These are phyloP conservation scores for Apiotrichum gracile DNA, from an alignment of 1,284 basidiomycete genomes.

Conservation along the genomic window DNA sequence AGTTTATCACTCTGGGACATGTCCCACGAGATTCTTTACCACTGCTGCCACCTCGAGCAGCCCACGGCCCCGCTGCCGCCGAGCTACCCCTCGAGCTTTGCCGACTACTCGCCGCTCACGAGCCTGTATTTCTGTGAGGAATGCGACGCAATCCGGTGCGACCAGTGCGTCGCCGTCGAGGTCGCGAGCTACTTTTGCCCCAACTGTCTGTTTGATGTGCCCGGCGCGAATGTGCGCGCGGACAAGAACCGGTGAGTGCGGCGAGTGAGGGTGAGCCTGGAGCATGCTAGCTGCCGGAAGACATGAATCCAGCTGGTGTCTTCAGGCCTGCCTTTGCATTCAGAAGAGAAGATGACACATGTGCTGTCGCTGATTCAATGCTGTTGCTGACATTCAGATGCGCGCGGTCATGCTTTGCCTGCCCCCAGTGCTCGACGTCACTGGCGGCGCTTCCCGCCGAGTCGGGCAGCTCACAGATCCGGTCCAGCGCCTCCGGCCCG, in stretches of 20 bases:
- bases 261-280: neutral
- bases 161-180: conserved; percentile 84
- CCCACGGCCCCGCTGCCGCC: conserved; percentile 53
- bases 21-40: conserved; percentile 29
- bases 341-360: no score
- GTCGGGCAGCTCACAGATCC: conserved; percentile 28
- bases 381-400: conserved; percentile 58
- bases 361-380: neutral
- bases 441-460: conserved; percentile 82
- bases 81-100: conserved; percentile 65
- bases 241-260: conserved; percentile 78
- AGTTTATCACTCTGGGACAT: neutral
- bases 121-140: conserved; percentile 96
- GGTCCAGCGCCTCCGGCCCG: conserved; percentile 47
- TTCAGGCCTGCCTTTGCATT: no score
- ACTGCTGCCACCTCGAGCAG: conserved; percentile 45
- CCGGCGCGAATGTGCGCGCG: conserved; percentile 86
- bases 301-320: no score
- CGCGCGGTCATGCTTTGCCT: conserved; percentile 93
- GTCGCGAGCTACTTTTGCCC: conserved; percentile 96
- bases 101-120: conserved; percentile 75
- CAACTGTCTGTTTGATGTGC: conserved; percentile 98
- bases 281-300: no score
- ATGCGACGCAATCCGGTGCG: conserved; percentile 90
- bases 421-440: conserved; percentile 84